Conservation (phyloP, 1,284 basidiomycete species). For the Leccinum huronense region DNA sequence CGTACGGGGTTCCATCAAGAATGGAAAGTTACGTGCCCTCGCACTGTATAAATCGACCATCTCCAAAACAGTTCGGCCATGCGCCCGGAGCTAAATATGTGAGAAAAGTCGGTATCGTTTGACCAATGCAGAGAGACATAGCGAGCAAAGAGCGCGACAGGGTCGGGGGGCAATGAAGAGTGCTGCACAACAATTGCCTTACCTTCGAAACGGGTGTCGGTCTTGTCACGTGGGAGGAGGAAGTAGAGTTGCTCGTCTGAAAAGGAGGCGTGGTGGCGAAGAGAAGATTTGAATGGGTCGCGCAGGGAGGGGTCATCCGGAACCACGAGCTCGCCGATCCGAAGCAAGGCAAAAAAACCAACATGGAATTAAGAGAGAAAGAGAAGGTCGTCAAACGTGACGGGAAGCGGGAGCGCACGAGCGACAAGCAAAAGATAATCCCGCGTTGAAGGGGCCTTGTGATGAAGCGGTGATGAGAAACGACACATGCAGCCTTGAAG, state of each 20-base stretch:
- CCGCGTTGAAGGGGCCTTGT: constrained; percentile 16
- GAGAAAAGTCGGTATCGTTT: constrained; percentile 44
- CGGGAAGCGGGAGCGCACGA: constrained; percentile 3
- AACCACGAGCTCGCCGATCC: no score
- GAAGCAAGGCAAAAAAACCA: no score
- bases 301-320: no score
- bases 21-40: constrained; percentile 62
- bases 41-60: constrained; percentile 51
- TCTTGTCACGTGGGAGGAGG: no score
- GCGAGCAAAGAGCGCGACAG: no score
- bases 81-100: constrained; percentile 49
- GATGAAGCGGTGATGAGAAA: not conserved
- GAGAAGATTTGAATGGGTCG: no score
- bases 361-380: not conserved
- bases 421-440: constrained; percentile 19
- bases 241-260: no score
- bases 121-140: no score
- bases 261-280: no score
- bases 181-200: no score
- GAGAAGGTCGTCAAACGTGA: not conserved
- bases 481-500: constrained; percentile 23
- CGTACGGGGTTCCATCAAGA: constrained; percentile 65
- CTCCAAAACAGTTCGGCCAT: constrained; percentile 40
- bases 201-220: no score
- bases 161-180: no score